Evolutionary conservation across 1,284 basidiomycete genomes (phyloP), one percentile per base, ranked within the genome.

Genomic region (Ustilago trichophora): DNA sequence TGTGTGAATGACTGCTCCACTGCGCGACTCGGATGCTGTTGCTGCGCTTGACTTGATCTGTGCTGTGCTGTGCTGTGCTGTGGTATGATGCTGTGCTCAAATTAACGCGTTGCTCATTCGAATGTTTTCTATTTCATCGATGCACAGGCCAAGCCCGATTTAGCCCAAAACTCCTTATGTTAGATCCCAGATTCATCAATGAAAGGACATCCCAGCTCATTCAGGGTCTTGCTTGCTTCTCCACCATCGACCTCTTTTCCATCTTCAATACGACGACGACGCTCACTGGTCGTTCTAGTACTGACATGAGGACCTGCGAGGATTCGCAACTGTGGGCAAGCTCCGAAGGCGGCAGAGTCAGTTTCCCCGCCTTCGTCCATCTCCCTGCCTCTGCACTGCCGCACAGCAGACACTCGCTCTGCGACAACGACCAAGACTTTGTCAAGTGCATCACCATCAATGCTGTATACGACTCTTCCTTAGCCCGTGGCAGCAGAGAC

Each of bases 281-380:
- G n/a, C 6, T 26, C 22, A 7, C 8, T 6, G 32, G 19, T 25
- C 16, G 19, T n/a, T 27, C 35, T 8, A 29, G 27, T 7, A 8
- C 27, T 29, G 27, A 7, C 7, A 44, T 10, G 19, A 63, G 56
- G 53, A 24, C 40, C 21, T 7, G 18, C 16, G 7, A 6, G 4
- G 1, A 18, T 11, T 19, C 41, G 16, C 11, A 24, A 3, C 18
- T 51, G 4, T 16, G 0, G 3, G 60, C 35, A 6, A 18, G 13
- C 7, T 10, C 22, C 6, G 18, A 40, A 1, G 21, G 35, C 0
- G 44, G 16, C 16, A 29, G 24, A 9, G 9, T 63, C 22, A 26
- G 9, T 1, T 63, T 63, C 10, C 60, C 60, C 3, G 53, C 53
- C 15, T 63, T 56, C 9, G 53, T 63, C 6, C 41, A 26, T 13